Evolutionary conservation across 2,329 filamentous ascomycete genomes (phyloP), one percentile per base, ranked within the genome.

Genomic region (Fusarium setosum): DNA sequence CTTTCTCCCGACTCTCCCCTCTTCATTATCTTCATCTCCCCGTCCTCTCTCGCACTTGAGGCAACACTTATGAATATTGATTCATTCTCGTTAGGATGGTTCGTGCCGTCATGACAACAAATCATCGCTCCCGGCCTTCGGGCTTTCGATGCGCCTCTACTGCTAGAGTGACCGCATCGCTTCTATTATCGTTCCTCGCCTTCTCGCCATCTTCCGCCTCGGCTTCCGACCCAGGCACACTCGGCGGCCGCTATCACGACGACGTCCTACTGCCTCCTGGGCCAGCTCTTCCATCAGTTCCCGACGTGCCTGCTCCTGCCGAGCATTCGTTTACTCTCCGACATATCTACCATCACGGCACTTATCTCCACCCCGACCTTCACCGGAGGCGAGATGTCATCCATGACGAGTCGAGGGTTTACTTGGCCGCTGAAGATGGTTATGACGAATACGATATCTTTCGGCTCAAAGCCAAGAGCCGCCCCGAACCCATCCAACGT

Each of bases 281-380:
- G 10, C 74, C 75, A 13, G 65, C 78, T 44, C 75, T 83, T 29
- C 80, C 80, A 41, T 80, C 81, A 23, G 70, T 58, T n/a, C 74
- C 72, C 52, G 81, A 85, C 56, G 72, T 80, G 6, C 83, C 82
- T 20, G 74, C 72, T 11, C 81, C 86, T 11, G 81, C 82, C 18
- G 83, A 88, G 9, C 87, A 90, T 70, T 79, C 81, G 32, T 90
- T 90, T 81, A 89, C 85, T 7, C 86, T 99, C 56, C 90, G 93
- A 72, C 95, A 99, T 79, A 90, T 98, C 73, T 96, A 93, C 79
- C 94, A 97, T 76, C 94, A 97, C 80, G 95, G 95, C 59, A 92
- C 93, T 37, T 87, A 95, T 76, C 82, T 86, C 69, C 88, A 97
- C 69, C 94, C 94, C 4, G 79, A 84, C 6, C 86, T 97, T 15